These are phyloP conservation scores for Camellia japonica DNA, from an alignment of 148 eudicot species.

Conservation along the genomic window DNA sequence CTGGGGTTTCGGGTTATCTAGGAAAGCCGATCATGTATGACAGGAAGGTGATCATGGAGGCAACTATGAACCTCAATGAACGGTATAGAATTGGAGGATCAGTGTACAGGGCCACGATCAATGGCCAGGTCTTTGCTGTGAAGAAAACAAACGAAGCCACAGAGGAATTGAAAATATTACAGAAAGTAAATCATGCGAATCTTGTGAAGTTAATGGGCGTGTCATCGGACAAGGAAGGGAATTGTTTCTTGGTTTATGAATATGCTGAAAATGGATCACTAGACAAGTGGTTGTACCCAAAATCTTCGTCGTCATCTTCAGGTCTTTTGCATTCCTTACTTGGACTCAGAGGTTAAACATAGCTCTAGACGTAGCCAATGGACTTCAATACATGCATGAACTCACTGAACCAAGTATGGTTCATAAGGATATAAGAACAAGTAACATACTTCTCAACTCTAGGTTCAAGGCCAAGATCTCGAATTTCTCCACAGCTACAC, in stretches of 20 bases:
- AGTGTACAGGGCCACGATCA: slow-evolving; percentile 34
- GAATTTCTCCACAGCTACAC: slow-evolving; percentile 39
- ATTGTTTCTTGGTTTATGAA: slow-evolving; percentile 34
- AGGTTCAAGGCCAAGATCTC: slow-evolving; percentile 46
- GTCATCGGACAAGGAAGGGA: slow-evolving; percentile 34
- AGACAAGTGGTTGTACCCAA: slow-evolving; percentile 33
- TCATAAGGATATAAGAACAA: slow-evolving; percentile 35
- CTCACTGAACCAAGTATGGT: slow-evolving; percentile 45
- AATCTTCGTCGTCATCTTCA: slow-evolving; percentile 16
- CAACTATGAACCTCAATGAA: slow-evolving; percentile 33
- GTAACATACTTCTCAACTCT: slow-evolving; percentile 40
- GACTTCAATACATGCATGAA: slow-evolving; percentile 50
- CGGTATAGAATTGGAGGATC: slow-evolving; percentile 34
- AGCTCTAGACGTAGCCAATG: slow-evolving; percentile 45
- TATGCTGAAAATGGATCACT: slow-evolving; percentile 48
- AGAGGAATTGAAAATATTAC: slow-evolving; percentile 42
- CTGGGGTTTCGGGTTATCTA: slow-evolving; percentile 46
- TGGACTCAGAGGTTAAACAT: slow-evolving; percentile 42
- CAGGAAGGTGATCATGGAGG: slow-evolving; percentile 31
- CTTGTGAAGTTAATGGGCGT: slow-evolving; percentile 41
- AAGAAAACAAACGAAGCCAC: slow-evolving; percentile 29
- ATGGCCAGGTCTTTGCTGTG: slow-evolving; percentile 31
- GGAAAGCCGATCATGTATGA: slow-evolving; percentile 34
- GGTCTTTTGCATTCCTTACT: slow-evolving; percentile 18
- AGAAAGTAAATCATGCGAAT: slow-evolving; percentile 47